These are phyloP conservation scores for Ambispora gerdemannii DNA, from an alignment of 192 early-diverging fungal species.

Conservation along the genomic window DNA sequence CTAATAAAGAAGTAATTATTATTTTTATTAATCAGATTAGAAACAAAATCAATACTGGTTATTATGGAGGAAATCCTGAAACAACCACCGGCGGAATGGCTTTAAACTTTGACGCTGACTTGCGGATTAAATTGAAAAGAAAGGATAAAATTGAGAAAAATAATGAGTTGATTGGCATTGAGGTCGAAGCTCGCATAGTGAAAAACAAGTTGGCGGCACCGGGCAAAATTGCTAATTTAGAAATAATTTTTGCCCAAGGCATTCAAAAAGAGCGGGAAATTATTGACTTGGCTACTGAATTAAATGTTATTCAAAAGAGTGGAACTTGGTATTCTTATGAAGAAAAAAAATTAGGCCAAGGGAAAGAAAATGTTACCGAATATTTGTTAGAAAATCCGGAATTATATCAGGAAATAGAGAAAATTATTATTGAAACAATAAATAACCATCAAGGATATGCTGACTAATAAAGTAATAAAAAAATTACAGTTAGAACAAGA, in stretches of 20 bases:
- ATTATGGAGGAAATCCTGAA: not conserved
- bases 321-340: constrained; percentile 8
- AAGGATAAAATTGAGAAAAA: not conserved
- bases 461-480: too few relatives aligned
- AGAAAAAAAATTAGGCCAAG: not conserved
- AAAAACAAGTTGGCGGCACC: not conserved
- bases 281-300: constrained; percentile 5
- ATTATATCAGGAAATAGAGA: not conserved
- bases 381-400: constrained; percentile 2
- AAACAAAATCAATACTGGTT: not conserved
- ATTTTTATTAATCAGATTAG: constrained; percentile 5
- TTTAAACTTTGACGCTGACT: not conserved
- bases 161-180: not conserved
- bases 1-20: not conserved
- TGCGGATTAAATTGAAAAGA: not conserved
- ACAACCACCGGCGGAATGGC: not conserved
- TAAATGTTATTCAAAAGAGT: constrained; percentile 11
- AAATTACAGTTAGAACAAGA: too few relatives aligned
- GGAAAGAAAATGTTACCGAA: not conserved
- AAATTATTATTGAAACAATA: too few relatives aligned
- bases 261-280: constrained; percentile 17
- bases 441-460: too few relatives aligned
- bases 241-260: not conserved
- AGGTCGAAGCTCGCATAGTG: not conserved
- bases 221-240: not conserved